These are phyloP conservation scores for Clavispora asparagi DNA, from an alignment of 805 yeast genomes.

Conservation along the genomic window DNA sequence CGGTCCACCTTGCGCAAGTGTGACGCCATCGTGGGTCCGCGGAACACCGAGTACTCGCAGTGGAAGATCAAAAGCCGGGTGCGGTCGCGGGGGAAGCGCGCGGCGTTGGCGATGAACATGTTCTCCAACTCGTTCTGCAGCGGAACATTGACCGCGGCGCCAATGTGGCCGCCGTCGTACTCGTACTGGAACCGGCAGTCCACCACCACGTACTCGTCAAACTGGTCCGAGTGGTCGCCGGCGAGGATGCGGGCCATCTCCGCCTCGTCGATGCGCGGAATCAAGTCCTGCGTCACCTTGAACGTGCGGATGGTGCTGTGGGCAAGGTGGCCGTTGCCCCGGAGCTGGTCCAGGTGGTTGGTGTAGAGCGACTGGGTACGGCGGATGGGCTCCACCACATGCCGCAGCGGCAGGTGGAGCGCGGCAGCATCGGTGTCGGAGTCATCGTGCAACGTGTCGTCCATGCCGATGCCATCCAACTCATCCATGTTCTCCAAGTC, in stretches of 20 bases:
- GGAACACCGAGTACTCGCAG: slow-evolving; percentile 87
- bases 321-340: slow-evolving; percentile 28
- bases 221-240: slow-evolving; percentile 45
- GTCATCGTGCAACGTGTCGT: slow-evolving; percentile 6
- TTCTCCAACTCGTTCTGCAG: slow-evolving; percentile 65
- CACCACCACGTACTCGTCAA: slow-evolving; percentile 54
- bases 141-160: slow-evolving; percentile 72
- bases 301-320: slow-evolving; percentile 26
- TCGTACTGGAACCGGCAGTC: slow-evolving; percentile 95
- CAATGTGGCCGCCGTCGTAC: slow-evolving; percentile 87
- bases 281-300: slow-evolving; percentile 46
- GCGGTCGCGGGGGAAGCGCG: slow-evolving; percentile 9
- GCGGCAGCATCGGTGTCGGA: not conserved
- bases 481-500: slow-evolving; percentile 11
- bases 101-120: slow-evolving; percentile 33
- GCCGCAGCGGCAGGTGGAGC: not conserved
- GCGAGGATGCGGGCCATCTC: slow-evolving; percentile 55
- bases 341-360: slow-evolving; percentile 18
- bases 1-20: slow-evolving; percentile 84
- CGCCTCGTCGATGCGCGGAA: slow-evolving; percentile 60
- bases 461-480: no score
- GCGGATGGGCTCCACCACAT: slow-evolving; percentile 31
- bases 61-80: slow-evolving; percentile 71
- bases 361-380: slow-evolving; percentile 66
- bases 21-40: slow-evolving; percentile 93